A percentile compares a stretch with the other conserved stretches of the same genome.
phyloP scores from a whole-genome alignment of 2,329 filamentous ascomycete species.

The Davidsoniella eucalypti region DNA sequence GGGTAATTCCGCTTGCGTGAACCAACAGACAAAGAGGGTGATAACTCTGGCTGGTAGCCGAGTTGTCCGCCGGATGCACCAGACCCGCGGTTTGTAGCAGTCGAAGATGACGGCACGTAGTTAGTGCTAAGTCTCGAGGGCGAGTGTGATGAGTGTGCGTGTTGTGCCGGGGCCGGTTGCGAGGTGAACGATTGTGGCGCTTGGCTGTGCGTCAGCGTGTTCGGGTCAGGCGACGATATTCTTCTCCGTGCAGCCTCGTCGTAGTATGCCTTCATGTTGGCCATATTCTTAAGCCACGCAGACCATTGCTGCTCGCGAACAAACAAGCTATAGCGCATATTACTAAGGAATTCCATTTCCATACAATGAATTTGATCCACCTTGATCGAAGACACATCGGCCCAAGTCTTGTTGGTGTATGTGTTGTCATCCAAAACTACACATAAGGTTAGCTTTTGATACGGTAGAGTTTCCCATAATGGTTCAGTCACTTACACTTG shows the following conservation, averaged over 20 bases:
- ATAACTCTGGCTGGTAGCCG: constrained; percentile 6
- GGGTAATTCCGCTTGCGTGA: constrained; percentile 15
- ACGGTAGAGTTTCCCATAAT: not conserved
- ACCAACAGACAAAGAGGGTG: constrained; percentile 7
- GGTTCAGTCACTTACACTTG: constrained; percentile 51
- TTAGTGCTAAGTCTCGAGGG: constrained; percentile 7
- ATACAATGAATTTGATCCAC: constrained; percentile 95
- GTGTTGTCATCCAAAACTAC: constrained; percentile 91
- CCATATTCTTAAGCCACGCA: constrained; percentile 68
- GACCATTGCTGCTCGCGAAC: constrained; percentile 77
- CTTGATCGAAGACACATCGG: constrained; percentile 85
- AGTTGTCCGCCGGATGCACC: not conserved
- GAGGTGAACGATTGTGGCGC: not conserved
- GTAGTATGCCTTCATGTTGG: constrained; percentile 71
- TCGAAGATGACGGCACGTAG: not conserved
- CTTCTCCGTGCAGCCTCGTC: constrained; percentile 40
- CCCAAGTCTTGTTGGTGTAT: constrained; percentile 99
- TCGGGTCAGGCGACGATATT: constrained; percentile 18
- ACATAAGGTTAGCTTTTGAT: not conserved
- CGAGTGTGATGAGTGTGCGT: constrained; percentile 8
- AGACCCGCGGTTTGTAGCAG: not conserved
- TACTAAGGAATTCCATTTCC: constrained; percentile 99
- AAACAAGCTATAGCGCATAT: constrained; percentile 88
- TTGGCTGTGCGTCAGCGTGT: not conserved
- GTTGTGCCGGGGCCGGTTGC: not conserved